Evolutionary conservation across 1,139 yeast species (phyloP).

Genomic region (Suhomyces atakaporum): DNA sequence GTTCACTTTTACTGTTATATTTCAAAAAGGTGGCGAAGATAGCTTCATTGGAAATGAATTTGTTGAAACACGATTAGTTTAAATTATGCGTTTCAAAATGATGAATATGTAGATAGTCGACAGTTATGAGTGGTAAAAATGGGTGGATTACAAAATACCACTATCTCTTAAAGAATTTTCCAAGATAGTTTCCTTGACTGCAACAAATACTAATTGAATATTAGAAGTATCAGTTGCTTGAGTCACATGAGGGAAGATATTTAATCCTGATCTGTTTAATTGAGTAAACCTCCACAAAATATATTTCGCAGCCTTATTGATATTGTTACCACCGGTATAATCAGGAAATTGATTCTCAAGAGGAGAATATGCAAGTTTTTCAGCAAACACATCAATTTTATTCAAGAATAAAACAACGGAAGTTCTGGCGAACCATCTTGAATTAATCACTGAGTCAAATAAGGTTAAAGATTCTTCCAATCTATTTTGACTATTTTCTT

Average conservation of each 20-base stretch:
- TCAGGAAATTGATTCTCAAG: constrained; percentile 84
- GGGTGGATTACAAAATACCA: constrained; percentile 57
- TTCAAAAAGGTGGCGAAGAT: background rate
- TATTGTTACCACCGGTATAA: constrained; percentile 84
- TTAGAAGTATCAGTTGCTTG: constrained; percentile 94
- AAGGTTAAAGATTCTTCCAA: constrained; percentile 82
- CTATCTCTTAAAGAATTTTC: constrained; percentile 84
- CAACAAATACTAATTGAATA: constrained; percentile 85
- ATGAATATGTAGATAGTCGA: too few species aligned
- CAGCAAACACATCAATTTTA: constrained; percentile 87
- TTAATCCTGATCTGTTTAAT: constrained; percentile 78
- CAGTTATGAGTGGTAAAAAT: too few species aligned
- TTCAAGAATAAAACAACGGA: constrained; percentile 84
- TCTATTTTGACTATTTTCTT: constrained; percentile 77
- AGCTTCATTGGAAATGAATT: background rate
- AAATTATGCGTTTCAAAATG: constrained; percentile 1
- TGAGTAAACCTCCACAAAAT: constrained; percentile 90
- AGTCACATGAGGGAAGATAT: constrained; percentile 86
- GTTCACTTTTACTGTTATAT: background rate
- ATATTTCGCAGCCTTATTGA: constrained; percentile 91
- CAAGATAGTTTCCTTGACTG: constrained; percentile 84
- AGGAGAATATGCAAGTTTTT: constrained; percentile 80
- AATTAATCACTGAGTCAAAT: constrained; percentile 87
- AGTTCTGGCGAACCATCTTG: constrained; percentile 91
- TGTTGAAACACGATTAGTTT: background rate